phyloP scores from a whole-genome alignment of 495 filamentous ascomycete genomes.

The Trichoderma asperelloides region DNA sequence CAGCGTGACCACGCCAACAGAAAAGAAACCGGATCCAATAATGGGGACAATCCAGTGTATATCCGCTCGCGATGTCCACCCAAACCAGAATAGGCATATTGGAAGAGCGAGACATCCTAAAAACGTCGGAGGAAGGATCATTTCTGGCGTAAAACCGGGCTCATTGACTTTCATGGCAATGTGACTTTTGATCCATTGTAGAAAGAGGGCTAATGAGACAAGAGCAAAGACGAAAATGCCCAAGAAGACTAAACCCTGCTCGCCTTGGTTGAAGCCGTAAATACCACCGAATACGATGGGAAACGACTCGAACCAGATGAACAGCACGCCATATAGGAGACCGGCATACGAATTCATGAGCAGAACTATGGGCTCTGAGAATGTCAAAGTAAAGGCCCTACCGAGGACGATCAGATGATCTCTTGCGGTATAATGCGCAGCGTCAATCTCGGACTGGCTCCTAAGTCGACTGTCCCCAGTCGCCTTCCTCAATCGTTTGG shows the following conservation, averaged over 20 bases:
- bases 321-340: slow-evolving; percentile 65
- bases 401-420: slow-evolving; percentile 8
- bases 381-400: slow-evolving; percentile 28
- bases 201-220: slow-evolving; percentile 22
- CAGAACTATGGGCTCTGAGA: slow-evolving; percentile 25
- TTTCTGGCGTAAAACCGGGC: slow-evolving; percentile 18
- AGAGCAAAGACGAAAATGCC: slow-evolving; percentile 20
- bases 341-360: slow-evolving; percentile 46
- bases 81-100: slow-evolving; percentile 42
- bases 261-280: slow-evolving; percentile 45
- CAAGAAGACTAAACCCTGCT: slow-evolving; percentile 29
- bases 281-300: slow-evolving; percentile 60
- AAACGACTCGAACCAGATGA: slow-evolving; percentile 78
- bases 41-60: slow-evolving; percentile 40
- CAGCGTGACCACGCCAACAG: slow-evolving; percentile 44
- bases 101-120: slow-evolving; percentile 32
- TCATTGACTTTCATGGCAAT: slow-evolving; percentile 11
- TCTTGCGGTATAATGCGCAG: slow-evolving; percentile 15
- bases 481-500: slow-evolving; percentile 20
- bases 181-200: slow-evolving; percentile 16
- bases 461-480: slow-evolving; percentile 24
- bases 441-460: slow-evolving; percentile 24
- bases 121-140: slow-evolving; percentile 24
- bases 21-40: slow-evolving; percentile 43
- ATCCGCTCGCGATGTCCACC: slow-evolving; percentile 31